These are phyloP conservation scores for Berkeleyomyces basicola DNA, from an alignment of 2,329 filamentous ascomycete species.

Conservation along the genomic window DNA sequence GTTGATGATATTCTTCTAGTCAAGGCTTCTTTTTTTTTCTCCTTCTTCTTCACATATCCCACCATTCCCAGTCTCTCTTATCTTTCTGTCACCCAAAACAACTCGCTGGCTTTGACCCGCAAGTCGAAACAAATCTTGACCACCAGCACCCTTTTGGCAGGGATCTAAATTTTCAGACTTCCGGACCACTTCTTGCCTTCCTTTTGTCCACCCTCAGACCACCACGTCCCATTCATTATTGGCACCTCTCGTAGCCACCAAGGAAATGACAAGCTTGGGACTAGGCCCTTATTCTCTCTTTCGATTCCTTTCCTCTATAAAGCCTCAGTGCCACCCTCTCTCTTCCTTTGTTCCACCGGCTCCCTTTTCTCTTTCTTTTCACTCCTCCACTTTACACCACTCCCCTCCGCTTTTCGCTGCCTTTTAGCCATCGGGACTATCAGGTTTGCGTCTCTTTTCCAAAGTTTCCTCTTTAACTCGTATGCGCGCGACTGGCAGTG, in stretches of 20 bases:
- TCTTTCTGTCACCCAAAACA: not conserved
- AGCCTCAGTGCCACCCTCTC: no score
- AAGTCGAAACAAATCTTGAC: not conserved
- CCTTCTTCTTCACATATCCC: not conserved
- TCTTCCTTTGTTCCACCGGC: no score
- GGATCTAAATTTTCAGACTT: not conserved
- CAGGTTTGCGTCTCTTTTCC: not conserved
- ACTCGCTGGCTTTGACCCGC: not conserved
- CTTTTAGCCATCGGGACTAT: not conserved
- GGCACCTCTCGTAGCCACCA: not conserved
- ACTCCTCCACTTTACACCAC: not conserved
- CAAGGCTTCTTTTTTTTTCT: not conserved
- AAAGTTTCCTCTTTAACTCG: not conserved
- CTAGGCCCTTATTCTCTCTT: not conserved
- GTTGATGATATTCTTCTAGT: no score
- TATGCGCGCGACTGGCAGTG: constrained; percentile 13
- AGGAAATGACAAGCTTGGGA: not conserved
- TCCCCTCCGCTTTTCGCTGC: not conserved
- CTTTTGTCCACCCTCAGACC: constrained; percentile 1
- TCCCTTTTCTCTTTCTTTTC: not conserved
- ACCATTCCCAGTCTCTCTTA: not conserved
- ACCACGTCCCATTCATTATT: not conserved
- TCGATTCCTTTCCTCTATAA: no score
- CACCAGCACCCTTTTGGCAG: not conserved
- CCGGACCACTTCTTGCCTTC: not conserved